Percentiles rank a stretch among this genome's conserved stretches.
Evolutionary conservation across 1,284 basidiomycete genomes (phyloP).

Genomic region (Bjerkandera adusta): DNA sequence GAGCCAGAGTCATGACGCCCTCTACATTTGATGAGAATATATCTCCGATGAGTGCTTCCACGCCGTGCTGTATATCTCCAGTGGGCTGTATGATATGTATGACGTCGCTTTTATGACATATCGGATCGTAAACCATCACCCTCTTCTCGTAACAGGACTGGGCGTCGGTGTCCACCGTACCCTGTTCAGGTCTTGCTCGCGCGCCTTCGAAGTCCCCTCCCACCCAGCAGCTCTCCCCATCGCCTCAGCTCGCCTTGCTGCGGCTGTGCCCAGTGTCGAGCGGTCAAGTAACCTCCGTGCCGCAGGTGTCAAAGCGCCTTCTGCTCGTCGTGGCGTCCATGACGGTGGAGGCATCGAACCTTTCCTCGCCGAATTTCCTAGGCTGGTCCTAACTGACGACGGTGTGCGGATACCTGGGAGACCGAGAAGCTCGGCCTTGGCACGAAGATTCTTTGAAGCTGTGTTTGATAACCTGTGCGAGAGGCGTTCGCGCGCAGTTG

Average conservation of each 20-base stretch:
- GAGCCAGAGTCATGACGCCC: slow-evolving; percentile 30
- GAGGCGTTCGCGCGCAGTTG: slow-evolving; percentile 71
- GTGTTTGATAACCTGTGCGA: slow-evolving; percentile 76
- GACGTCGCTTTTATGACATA: too few species aligned
- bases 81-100: too few species aligned
- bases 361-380: slow-evolving; percentile 27
- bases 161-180: slow-evolving; percentile 85
- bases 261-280: slow-evolving; percentile 60
- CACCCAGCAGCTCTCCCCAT: slow-evolving; percentile 65
- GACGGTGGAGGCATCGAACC: slow-evolving; percentile 69
- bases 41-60: too few species aligned
- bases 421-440: slow-evolving; percentile 61
- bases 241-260: slow-evolving; percentile 61
- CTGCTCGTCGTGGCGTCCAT: slow-evolving; percentile 63
- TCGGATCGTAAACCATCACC: slow-evolving; percentile 17
- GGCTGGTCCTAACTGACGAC: slow-evolving; percentile 24
- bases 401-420: slow-evolving; percentile 32
- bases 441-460: slow-evolving; percentile 65
- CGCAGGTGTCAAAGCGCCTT: slow-evolving; percentile 80
- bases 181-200: slow-evolving; percentile 58
- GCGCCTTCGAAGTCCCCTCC: slow-evolving; percentile 42
- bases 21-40: too few species aligned
- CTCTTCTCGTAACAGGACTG: slow-evolving; percentile 34
- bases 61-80: too few species aligned
- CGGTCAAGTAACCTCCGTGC: slow-evolving; percentile 72